These are phyloP conservation scores for Tuber aestivum DNA, from an alignment of 495 filamentous ascomycete species.

Conservation along the genomic window DNA sequence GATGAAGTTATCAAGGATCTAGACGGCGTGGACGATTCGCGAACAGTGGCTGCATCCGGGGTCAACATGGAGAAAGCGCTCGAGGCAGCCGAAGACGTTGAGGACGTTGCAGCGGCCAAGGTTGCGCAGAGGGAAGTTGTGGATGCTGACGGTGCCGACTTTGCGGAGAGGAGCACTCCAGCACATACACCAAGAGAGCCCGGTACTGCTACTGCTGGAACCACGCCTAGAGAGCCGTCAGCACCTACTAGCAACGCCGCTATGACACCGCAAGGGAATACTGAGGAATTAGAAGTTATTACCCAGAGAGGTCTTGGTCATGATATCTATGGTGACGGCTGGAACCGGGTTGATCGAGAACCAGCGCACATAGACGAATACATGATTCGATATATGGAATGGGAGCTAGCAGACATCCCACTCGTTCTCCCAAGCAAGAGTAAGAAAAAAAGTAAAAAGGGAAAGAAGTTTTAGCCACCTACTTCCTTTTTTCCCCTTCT, in stretches of 20 bases:
- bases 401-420: conserved; percentile 69
- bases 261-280: conserved; percentile 46
- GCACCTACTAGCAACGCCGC: conserved; percentile 46
- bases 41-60: conserved; percentile 57
- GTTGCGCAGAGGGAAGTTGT: conserved; percentile 81
- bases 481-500: not conserved
- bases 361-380: conserved; percentile 71
- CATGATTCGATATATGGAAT: conserved; percentile 71
- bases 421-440: conserved; percentile 74
- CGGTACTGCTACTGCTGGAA: conserved; percentile 39
- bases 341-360: conserved; percentile 53
- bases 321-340: conserved; percentile 42
- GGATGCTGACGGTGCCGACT: conserved; percentile 82
- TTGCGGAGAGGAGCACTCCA: conserved; percentile 64
- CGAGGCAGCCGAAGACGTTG: conserved; percentile 82
- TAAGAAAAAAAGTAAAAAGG: conserved; percentile 68
- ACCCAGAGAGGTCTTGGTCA: conserved; percentile 43
- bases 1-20: conserved; percentile 45
- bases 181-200: conserved; percentile 43
- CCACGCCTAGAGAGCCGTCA: conserved; percentile 39
- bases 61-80: conserved; percentile 83
- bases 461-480: conserved; percentile 52
- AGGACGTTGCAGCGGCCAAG: conserved; percentile 82
- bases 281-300: conserved; percentile 33
- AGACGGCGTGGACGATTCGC: conserved; percentile 53